Evolutionary conservation across 139 green algal species (phyloP), one percentile per base, ranked within the genome.

Genomic region (Astrephomene gubernaculifera): DNA sequence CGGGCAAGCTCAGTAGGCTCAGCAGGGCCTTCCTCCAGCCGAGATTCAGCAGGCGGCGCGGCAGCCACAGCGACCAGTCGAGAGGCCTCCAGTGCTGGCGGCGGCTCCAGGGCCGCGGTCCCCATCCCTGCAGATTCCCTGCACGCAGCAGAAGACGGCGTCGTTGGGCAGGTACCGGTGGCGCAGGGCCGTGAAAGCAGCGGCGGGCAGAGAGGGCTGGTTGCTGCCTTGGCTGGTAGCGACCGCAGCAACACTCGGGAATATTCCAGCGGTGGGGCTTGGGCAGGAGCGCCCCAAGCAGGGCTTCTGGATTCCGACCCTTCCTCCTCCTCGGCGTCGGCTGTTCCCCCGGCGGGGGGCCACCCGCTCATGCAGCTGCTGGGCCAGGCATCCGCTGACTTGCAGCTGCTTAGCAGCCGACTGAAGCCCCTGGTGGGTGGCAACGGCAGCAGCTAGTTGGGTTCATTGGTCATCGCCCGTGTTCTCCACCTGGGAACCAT

Each of bases 321-420:
- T 25, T 17, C 49, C 12, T 12, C 49, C 49, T 57, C 49, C 17
- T 17, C 49, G 12, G 49, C 49, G 17, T 17, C 12, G 49, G 12
- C 17, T 17, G 49, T 12, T 12, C 17, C 49, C 49, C 12, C 17
- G 49, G 12, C 49, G 12, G 49, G 6, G 39, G 21, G 4, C 2
- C 78, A 84, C 27, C 78, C 61, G 31, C 35, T 84, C 31, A 84
- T 84, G 78, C 31, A 64, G 78, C 63, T 84, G 29, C 63, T 84
- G 41, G 78, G 78, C 3, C 78, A 84, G 63, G 78, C 78, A 0
- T 71, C 78, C 0, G 78, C 43, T 1, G 78, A 84, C 33, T 25
- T 84, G 41, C 41, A 84, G 43, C n/a, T 63, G n/a, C 39, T 83
- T 2, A 83, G n/a, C n/a, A 36, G 10, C 2, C 10, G 39, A 14